Evolutionary conservation across 768 basidiomycete species (phyloP).

Genomic region (Russula emetica): DNA sequence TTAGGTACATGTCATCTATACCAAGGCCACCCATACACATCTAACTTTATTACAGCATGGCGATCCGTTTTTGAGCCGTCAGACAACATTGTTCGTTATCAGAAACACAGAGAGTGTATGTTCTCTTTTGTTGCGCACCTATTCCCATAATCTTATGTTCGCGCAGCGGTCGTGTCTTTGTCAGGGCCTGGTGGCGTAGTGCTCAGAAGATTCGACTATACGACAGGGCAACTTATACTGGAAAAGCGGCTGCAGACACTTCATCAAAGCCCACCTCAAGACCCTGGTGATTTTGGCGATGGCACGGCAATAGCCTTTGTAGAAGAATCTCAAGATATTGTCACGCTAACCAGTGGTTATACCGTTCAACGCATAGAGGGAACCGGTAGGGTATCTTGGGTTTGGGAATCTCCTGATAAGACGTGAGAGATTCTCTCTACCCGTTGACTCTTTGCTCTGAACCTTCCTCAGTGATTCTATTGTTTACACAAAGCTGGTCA

Average conservation of each 20-base stretch:
- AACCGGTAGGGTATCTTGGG: constrained; percentile 61
- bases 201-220: constrained; percentile 61
- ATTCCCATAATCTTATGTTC: background rate
- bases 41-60: constrained; percentile 54
- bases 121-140: constrained; percentile 29
- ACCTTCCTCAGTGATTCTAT: constrained; percentile 50
- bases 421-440: constrained; percentile 43
- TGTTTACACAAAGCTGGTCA: constrained; percentile 57
- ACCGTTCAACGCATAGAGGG: constrained; percentile 49
- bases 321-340: constrained; percentile 38
- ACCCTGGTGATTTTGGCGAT: constrained; percentile 55
- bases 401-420: constrained; percentile 65
- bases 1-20: constrained; percentile 49
- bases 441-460: background rate
- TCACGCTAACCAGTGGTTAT: constrained; percentile 58
- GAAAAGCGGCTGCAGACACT: constrained; percentile 60
- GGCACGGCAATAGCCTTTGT: constrained; percentile 52
- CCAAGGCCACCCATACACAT: background rate
- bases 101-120: constrained; percentile 52
- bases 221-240: constrained; percentile 58
- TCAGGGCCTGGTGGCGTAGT: constrained; percentile 72
- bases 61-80: constrained; percentile 67
- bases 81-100: constrained; percentile 65
- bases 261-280: constrained; percentile 41
- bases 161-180: constrained; percentile 59